Evolutionary conservation across 129 eudicot species (phyloP), one percentile per base, ranked within the genome.

Genomic region (Lactuca sativa): DNA sequence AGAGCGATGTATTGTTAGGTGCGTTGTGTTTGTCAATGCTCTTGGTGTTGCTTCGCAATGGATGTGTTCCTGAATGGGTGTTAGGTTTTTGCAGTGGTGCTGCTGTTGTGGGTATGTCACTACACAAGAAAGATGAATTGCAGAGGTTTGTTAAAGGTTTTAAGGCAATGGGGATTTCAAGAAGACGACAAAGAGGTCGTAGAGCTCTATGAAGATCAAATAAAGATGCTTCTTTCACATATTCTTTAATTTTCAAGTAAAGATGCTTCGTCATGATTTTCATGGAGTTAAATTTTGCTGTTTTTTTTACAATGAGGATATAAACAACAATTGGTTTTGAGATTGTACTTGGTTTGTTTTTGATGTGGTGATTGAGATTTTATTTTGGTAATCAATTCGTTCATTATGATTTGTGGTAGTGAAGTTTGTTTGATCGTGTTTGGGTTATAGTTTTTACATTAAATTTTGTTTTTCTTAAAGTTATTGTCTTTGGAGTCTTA

Each of bases 21-120:
- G 76, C 41, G 18, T 9, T 69, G 59, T 77, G 76, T 47, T 32
- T 77, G 11, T 54, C 66, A 1, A 69, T 77, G 76, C 43, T 77
- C 51, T 54, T 77, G 66, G 40, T 77, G 55, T 62, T 77, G 0
- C 4, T 77, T 41, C 57, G 71, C 4, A 69, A 44, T 56, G 71
- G 76, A 14, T 31, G 59, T 62, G 76, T 77, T 55, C 75, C 76
- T 40, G 81, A 77, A 77, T 69, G 81, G 81, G 7, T 77, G n/a
- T 43, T 77, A 33, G 81, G 81, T 70, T 77, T 77, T 77, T 77
- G 81, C 51, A 14, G 81, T 69, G 81, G 81, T 55, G 81, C 60
- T 37, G 32, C 30, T 69, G n/a, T 43, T 69, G 81, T 69, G 11
- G 76, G 71, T 17, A 2, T 69, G 56, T 40, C 68, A n/a, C 7